phyloP scores from a whole-genome alignment of 768 basidiomycete genomes.

The Megacollybia marginata region DNA sequence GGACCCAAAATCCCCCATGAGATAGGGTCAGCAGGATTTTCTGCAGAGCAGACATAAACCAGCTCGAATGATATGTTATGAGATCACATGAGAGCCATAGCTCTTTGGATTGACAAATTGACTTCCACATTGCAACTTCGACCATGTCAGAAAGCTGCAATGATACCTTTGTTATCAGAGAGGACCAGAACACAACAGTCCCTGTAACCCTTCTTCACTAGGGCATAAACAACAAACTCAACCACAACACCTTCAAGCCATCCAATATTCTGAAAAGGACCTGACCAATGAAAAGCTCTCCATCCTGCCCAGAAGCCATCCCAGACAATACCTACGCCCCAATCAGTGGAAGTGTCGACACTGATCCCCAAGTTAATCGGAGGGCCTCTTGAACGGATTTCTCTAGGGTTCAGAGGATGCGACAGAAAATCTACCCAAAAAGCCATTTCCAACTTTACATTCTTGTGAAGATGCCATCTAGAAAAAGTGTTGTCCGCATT shows the following conservation, averaged over 20 bases:
- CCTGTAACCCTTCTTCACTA: background rate
- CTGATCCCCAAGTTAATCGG: background rate
- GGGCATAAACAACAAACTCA: background rate
- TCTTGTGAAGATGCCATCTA: too few relatives aligned
- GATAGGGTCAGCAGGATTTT: conserved; percentile 25
- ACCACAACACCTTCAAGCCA: background rate
- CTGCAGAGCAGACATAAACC: conserved; percentile 16
- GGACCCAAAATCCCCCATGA: conserved; percentile 8
- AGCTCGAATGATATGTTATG: conserved; percentile 13
- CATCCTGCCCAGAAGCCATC: background rate
- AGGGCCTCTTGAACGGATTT: too few relatives aligned
- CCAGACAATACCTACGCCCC: background rate
- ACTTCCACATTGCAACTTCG: background rate
- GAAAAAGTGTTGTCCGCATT: too few relatives aligned
- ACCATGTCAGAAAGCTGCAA: conserved; percentile 3
- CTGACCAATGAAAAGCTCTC: background rate
- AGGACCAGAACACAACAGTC: background rate
- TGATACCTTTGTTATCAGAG: conserved; percentile 2
- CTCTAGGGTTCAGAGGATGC: too few relatives aligned
- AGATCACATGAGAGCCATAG: conserved; percentile 1
- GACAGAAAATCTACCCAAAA: too few relatives aligned
- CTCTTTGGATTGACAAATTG: conserved; percentile 1
- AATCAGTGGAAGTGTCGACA: background rate
- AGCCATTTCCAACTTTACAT: too few relatives aligned
- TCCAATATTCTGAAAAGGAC: background rate